Base-by-base conservation (phyloP, 768 basidiomycete genomes). In the Suillus sp. region DNA sequence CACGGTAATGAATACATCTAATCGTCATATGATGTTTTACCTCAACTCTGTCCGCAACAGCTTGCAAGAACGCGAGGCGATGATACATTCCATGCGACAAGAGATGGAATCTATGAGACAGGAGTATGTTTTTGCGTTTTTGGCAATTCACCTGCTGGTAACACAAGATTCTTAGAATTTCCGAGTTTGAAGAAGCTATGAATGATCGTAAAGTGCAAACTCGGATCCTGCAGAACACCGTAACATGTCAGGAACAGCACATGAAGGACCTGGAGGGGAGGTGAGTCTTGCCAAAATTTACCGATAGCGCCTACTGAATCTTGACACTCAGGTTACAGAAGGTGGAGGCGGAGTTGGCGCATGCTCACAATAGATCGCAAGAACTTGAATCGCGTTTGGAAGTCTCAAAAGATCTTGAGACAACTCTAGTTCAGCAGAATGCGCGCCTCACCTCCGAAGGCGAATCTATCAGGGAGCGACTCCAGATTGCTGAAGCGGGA, bases 81-180 rank as follows among this genome's bases (percentile, higher is more conserved):
- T 63, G 55, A 66, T 74, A 58, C 16, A 63, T 30, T 72, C 75
- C 37, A 68, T 72, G 75, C 72, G 30, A 60, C 74, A 74, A 66
- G 72, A 75, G 74, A 40, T 57, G 56, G 56, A 57, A 22, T 72
- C 74, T 45, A 68, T 74, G 75, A 74, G 30, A 65, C 74, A 74
- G 64, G 71, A 75, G 74, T 75, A 51, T 1, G 65, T 42, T 22
- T 58, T 45, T 13, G 43, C 48, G 43, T n/a, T 50, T 55, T 43
- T 27, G 63, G 51, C 16, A 20, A 61, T 62, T 66, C 60, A 64
- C 32, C 20, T 57, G 38, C 42, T 74, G 30, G 67, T 61, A 57
- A 51, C 59, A 20, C n/a, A 25, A 25, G 16, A 32, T 37, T n/a
- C 54, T 37, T 59, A 75, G 74, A 61, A 69, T 74, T 59, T 54